Evolutionary conservation across 2,329 filamentous ascomycete genomes (phyloP).

Genomic region (Colletotrichum sp.): DNA sequence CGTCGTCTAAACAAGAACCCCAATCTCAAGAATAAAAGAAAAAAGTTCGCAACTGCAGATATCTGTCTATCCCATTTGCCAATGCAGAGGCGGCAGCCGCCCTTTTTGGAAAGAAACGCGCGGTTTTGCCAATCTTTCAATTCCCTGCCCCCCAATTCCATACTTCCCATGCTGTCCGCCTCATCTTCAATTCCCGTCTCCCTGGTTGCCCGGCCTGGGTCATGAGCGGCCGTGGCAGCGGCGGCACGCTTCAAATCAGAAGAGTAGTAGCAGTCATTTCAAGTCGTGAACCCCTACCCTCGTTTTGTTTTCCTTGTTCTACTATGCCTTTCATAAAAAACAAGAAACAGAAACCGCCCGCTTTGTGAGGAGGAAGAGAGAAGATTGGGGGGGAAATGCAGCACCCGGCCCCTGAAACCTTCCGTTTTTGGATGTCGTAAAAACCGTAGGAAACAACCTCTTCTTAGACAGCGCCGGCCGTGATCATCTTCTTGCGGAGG

Average conservation of each 20-base stretch:
- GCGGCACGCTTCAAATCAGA: not conserved
- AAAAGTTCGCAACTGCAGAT: conserved; percentile 10
- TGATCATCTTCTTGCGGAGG: conserved; percentile 98
- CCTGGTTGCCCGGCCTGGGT: not conserved
- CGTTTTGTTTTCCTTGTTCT: not conserved
- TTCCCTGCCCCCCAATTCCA: not conserved
- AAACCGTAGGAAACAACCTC: not conserved
- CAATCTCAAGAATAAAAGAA: not conserved
- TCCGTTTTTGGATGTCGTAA: not conserved
- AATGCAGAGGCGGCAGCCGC: conserved; percentile 1
- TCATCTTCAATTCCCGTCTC: not conserved
- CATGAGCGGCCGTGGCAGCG: not conserved
- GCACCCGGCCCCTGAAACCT: not conserved
- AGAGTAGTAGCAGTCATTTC: not conserved
- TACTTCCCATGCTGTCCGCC: not conserved
- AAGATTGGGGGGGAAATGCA: not conserved
- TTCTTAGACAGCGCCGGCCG: conserved; percentile 79
- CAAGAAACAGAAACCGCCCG: not conserved
- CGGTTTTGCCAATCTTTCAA: not conserved
- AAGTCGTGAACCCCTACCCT: not conserved
- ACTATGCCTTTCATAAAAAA: not conserved
- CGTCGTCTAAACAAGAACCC: conserved; percentile 15
- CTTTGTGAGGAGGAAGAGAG: not conserved
- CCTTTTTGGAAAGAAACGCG: not conserved
- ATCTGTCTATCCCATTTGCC: conserved; percentile 16